These are phyloP conservation scores for Vanderwaltozyma tropicalis DNA, from an alignment of 805 yeast species.

Conservation along the genomic window DNA sequence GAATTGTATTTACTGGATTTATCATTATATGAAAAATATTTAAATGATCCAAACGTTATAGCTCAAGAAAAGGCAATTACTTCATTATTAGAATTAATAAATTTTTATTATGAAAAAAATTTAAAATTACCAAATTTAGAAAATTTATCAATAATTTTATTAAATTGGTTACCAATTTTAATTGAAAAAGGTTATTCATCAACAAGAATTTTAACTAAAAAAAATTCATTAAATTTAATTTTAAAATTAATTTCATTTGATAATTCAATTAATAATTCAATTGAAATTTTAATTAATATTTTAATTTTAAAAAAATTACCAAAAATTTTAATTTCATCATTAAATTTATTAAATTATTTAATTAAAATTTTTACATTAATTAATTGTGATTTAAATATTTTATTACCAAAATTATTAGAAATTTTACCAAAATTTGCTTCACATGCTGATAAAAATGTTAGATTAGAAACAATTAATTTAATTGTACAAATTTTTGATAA, in stretches of 20 bases:
- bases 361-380: conserved; percentile 28
- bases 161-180: conserved; percentile 29
- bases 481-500: conserved; percentile 63
- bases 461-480: conserved; percentile 64
- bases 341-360: conserved; percentile 45
- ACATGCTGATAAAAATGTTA: conserved; percentile 79
- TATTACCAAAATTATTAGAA: conserved; percentile 32
- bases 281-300: conserved; percentile 54
- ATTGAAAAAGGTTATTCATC: conserved; percentile 80
- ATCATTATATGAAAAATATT: conserved; percentile 44
- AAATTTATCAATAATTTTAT: neutral
- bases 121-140: neutral
- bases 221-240: conserved; percentile 51
- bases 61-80: conserved; percentile 79
- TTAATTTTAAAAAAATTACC: conserved; percentile 47
- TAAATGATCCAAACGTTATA: conserved; percentile 75
- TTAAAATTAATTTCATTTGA: conserved; percentile 55
- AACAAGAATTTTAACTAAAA: conserved; percentile 62
- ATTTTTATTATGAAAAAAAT: conserved; percentile 2
- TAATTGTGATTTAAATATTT: conserved; percentile 6
- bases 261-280: conserved; percentile 45
- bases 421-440: conserved; percentile 65
- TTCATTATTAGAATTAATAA: conserved; percentile 29
- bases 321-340: conserved; percentile 63
- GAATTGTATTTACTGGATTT: conserved; percentile 38